Evolutionary conservation across 2,329 filamentous ascomycete species (phyloP).

Genomic region (Fusarium sambucinum): DNA sequence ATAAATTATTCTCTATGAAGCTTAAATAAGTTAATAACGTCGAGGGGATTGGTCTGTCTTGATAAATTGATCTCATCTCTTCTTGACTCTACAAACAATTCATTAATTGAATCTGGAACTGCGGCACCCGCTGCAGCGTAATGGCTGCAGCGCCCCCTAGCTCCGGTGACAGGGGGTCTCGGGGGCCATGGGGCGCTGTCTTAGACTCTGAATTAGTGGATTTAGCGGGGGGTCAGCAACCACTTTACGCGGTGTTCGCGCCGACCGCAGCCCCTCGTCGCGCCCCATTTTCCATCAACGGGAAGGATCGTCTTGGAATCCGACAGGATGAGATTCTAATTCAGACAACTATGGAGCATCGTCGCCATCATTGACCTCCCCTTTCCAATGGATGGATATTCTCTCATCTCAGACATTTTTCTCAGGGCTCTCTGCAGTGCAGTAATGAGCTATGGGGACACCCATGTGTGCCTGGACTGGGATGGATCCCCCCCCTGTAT

Average conservation of each 20-base stretch:
- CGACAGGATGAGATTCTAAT: conserved; percentile 40
- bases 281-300: conserved; percentile 46
- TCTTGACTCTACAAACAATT: conserved; percentile 21
- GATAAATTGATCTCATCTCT: conserved; percentile 26
- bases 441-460: conserved; percentile 15
- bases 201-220: conserved; percentile 44
- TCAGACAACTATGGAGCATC: conserved; percentile 52
- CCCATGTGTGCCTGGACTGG: conserved; percentile 39
- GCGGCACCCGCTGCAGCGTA: conserved; percentile 36
- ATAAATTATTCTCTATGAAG: conserved; percentile 9
- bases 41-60: conserved; percentile 3
- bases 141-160: conserved; percentile 35
- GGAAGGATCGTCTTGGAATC: conserved; percentile 41
- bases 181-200: conserved; percentile 22
- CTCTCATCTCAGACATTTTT: conserved; percentile 39
- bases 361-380: conserved; percentile 36
- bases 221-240: conserved; percentile 43
- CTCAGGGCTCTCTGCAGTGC: conserved; percentile 15
- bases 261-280: conserved; percentile 46
- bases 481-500: conserved; percentile 36
- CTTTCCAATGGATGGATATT: not conserved
- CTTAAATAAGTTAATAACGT: not conserved
- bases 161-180: conserved; percentile 37
- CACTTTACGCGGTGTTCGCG: conserved; percentile 50
- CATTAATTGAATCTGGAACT: conserved; percentile 31